Base-by-base conservation (phyloP, 2,329 filamentous ascomycete genomes). In the Aspergillus aculeatinus region DNA sequence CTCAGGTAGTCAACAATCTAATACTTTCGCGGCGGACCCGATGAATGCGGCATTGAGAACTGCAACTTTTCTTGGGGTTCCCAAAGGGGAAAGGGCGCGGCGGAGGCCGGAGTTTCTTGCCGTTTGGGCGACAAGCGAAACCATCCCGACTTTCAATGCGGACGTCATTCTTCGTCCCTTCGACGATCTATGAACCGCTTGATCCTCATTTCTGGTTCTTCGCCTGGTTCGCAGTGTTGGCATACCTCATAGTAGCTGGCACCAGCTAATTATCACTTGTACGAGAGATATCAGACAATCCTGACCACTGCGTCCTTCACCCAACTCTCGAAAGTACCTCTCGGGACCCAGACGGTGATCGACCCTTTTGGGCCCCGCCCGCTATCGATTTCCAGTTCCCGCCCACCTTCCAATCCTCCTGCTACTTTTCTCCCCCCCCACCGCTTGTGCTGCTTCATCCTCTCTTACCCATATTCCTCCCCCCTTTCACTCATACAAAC, bases 341-440 rank as follows among this genome's bases (percentile, higher is more conserved):
- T 19, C 39, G 39, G 39, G 39, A 44, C 39, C 39, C 39, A 44
- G 39, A 44, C 39, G n/a, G 39, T 47, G 42, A 48, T 33, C 53
- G 62, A 61, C 44, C 60, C 63, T 63, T 65, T 67, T 63, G 63
- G 66, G 65, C 72, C 72, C 71, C 70, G 70, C 71, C 69, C 65
- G 63, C 65, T 68, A 67, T 73, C 67, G 69, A 72, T 73, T 71
- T 75, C 63, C 65, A 55, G 66, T 59, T 62, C 55, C 56, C 63
- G 65, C 65, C 63, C 62, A 66, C 59, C 66, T 59, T 63, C 55
- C 55, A 62, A 64, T 66, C 63, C 62, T 66, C 60, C 62, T 68
- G 64, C 60, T 55, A 29, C 39, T 61, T 61, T 60, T 55, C 54
- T 52, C 51, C 60, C 50, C 39, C 39, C 39, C 39, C 39, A 16